These are phyloP conservation scores for Zygoascus ofunaensis DNA, from an alignment of 805 yeast species.

Conservation along the genomic window DNA sequence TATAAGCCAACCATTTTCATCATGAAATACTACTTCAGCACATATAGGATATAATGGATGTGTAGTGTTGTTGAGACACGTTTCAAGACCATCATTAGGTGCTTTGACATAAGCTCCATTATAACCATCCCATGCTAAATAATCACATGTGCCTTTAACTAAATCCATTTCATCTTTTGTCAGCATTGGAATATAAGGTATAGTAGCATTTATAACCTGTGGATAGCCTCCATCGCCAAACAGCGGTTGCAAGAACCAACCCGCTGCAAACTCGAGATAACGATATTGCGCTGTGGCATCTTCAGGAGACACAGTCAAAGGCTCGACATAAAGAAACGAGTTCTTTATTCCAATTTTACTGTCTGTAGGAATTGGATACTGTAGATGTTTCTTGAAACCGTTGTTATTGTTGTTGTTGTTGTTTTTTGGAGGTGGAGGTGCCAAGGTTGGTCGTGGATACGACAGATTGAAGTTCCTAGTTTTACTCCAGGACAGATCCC, in stretches of 20 bases:
- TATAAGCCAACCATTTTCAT: slow-evolving; percentile 16
- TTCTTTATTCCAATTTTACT: slow-evolving; percentile 24
- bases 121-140: slow-evolving; percentile 28
- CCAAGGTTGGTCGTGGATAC: no score
- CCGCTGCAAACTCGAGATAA: slow-evolving; percentile 19
- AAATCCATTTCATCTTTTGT: slow-evolving; percentile 22
- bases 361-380: slow-evolving; percentile 16
- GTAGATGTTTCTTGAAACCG: neutral
- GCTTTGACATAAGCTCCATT: slow-evolving; percentile 21
- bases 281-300: slow-evolving; percentile 24
- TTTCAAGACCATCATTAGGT: slow-evolving; percentile 16
- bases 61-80: slow-evolving; percentile 20
- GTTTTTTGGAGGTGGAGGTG: no score
- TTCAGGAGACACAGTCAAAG: slow-evolving; percentile 20
- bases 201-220: slow-evolving; percentile 18
- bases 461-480: neutral
- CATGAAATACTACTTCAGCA: slow-evolving; percentile 12
- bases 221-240: slow-evolving; percentile 26
- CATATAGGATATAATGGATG: slow-evolving; percentile 25
- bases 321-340: slow-evolving; percentile 23
- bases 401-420: neutral
- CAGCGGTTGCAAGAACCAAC: slow-evolving; percentile 25
- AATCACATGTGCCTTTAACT: slow-evolving; percentile 23
- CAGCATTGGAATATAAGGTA: slow-evolving; percentile 19
- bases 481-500: neutral